phyloP scores from a whole-genome alignment of 345 rosid genomes.

The Citrus unshiu region DNA sequence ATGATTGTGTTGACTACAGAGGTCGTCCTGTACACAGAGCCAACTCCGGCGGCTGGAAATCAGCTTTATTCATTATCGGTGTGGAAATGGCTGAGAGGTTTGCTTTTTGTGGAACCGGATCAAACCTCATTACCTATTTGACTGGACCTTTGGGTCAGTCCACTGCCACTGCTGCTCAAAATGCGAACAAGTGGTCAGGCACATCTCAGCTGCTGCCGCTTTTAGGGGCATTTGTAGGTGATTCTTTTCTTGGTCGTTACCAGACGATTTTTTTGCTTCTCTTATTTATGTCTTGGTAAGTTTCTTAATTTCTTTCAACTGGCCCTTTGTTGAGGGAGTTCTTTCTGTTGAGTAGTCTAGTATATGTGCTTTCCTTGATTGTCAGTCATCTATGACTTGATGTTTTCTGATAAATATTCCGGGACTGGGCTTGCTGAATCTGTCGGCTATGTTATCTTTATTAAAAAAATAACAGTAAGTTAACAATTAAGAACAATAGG shows the following conservation, averaged over 20 bases:
- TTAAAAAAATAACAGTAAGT: too few relatives aligned
- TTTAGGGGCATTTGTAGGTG: slow-evolving; percentile 45
- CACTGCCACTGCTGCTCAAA: slow-evolving; percentile 42
- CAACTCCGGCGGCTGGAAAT: slow-evolving; percentile 45
- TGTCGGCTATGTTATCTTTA: slow-evolving; percentile 22
- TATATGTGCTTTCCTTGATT: too few relatives aligned
- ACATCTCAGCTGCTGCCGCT: slow-evolving; percentile 41
- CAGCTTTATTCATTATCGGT: slow-evolving; percentile 45
- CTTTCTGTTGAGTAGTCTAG: too few relatives aligned
- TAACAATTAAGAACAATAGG: too few relatives aligned
- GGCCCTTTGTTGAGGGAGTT: too few relatives aligned
- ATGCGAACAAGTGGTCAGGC: slow-evolving; percentile 49
- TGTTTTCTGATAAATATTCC: background rate
- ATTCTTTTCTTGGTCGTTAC: slow-evolving; percentile 50
- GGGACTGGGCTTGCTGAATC: slow-evolving; percentile 41
- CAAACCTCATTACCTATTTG: slow-evolving; percentile 43
- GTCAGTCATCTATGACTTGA: too few relatives aligned
- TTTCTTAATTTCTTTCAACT: background rate
- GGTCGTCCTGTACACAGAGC: slow-evolving; percentile 29
- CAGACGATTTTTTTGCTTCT: slow-evolving; percentile 44
- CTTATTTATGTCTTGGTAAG: slow-evolving; percentile 37
- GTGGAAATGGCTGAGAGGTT: slow-evolving; percentile 52
- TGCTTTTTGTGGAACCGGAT: slow-evolving; percentile 39
- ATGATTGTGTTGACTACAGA: slow-evolving; percentile 28
- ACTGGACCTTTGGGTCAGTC: slow-evolving; percentile 49